Evolutionary conservation across 768 basidiomycete species (phyloP).

Genomic region (Lactarius tabidus): DNA sequence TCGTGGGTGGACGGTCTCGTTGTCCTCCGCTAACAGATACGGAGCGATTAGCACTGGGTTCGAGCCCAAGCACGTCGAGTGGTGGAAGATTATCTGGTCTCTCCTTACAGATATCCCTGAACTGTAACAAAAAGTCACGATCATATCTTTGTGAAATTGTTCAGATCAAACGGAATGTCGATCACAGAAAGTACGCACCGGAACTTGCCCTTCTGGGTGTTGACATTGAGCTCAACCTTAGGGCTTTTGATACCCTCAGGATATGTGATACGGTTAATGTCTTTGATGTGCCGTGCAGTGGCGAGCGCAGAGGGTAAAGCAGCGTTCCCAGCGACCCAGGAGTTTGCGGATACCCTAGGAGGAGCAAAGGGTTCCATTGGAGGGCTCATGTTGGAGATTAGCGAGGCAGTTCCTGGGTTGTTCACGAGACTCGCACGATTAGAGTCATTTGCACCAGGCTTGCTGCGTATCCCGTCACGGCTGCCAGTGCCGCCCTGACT

Average conservation of each 20-base stretch:
- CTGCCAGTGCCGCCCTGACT: conserved; percentile 50
- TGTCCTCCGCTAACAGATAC: conserved; percentile 53
- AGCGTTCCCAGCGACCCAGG: conserved; percentile 59
- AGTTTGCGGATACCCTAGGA: conserved; percentile 71
- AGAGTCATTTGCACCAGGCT: conserved; percentile 75
- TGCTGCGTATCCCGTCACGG: conserved; percentile 66
- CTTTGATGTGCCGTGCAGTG: too few species aligned
- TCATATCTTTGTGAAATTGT: conserved; percentile 62
- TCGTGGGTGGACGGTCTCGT: conserved; percentile 49
- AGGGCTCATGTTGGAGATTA: conserved; percentile 33
- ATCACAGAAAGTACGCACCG: conserved; percentile 39
- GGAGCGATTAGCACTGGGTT: conserved; percentile 71
- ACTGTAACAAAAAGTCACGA: conserved; percentile 95
- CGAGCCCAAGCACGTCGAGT: conserved; percentile 87
- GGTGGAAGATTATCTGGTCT: conserved; percentile 81
- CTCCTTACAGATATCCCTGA: too few species aligned
- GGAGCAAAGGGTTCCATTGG: conserved; percentile 69
- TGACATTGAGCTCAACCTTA: too few species aligned
- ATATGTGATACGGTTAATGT: too few species aligned
- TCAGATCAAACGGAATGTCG: conserved; percentile 5
- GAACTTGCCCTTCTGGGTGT: too few species aligned
- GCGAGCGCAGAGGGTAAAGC: too few species aligned
- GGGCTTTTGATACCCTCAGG: too few species aligned
- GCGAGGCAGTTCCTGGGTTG: conserved; percentile 29
- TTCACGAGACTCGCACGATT: too few species aligned